A percentile compares a stretch with the other conserved stretches of the same genome.
phyloP scores from a whole-genome alignment of 2,329 filamentous ascomycete species.

The Aspergillus vadensis region DNA sequence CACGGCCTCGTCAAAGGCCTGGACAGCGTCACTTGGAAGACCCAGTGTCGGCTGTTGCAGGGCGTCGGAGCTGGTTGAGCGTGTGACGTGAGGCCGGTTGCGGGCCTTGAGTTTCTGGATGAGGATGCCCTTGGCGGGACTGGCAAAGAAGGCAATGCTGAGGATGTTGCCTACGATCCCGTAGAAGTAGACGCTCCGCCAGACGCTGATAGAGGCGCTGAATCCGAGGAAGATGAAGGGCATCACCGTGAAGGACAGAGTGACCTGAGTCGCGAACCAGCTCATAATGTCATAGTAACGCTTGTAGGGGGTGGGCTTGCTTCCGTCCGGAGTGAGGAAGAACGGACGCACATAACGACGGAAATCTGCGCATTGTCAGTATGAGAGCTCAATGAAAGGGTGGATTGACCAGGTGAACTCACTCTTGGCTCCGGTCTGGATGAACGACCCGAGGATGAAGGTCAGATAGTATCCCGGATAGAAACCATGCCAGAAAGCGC shows the following conservation, averaged over 20 bases:
- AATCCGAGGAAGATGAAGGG: conserved; percentile 85
- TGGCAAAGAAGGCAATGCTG: conserved; percentile 75
- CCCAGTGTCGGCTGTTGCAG: conserved; percentile 70
- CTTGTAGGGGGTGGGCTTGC: conserved; percentile 69
- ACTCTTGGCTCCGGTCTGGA: conserved; percentile 96
- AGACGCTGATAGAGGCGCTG: conserved; percentile 69
- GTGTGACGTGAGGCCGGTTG: conserved; percentile 40
- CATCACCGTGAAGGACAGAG: conserved; percentile 77
- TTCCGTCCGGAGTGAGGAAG: conserved; percentile 79
- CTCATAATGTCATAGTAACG: conserved; percentile 82
- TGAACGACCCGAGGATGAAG: conserved; percentile 85
- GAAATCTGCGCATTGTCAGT: conserved; percentile 62
- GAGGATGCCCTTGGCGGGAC: conserved; percentile 68
- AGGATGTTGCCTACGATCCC: conserved; percentile 66
- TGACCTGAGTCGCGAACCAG: conserved; percentile 74
- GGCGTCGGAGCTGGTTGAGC: conserved; percentile 61
- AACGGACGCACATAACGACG: conserved; percentile 89
- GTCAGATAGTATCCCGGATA: conserved; percentile 94
- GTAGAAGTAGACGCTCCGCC: conserved; percentile 89
- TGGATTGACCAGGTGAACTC: conserved; percentile 42
- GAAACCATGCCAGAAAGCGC: conserved; percentile 97
- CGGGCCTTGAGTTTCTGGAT: conserved; percentile 62
- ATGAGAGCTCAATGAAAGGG: conserved; percentile 10
- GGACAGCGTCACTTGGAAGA: conserved; percentile 72
- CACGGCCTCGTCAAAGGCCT: conserved; percentile 76